Base-by-base conservation (phyloP, 106 monocot species). In the Allium sativum region DNA sequence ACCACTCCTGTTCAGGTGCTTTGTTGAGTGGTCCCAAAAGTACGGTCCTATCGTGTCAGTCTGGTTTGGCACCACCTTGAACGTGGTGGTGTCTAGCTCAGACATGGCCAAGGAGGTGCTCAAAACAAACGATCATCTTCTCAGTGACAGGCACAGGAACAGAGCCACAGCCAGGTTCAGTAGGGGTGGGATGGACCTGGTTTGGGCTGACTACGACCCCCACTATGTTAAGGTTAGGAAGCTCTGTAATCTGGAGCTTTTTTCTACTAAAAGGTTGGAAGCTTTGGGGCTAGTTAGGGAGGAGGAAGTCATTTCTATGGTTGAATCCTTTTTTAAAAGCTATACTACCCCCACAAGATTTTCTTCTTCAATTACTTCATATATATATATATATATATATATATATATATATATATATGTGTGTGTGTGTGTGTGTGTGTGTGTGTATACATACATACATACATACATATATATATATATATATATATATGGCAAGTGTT, bases 271-370 rank as follows among this genome's bases (percentile, higher is more conserved):
- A 53, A 58, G 93, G 11, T 78, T 94, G 14, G 86, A 94, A 79
- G 76, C 74, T 10, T 72, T 94, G 62, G 61, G 93, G n/a, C 83
- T 89, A 31, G 79, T 89, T 59, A 44, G 93, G 31, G 93, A 94
- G 61, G 93, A 89, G 17, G 93, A 89, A 76, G 89, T 94, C 73
- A 89, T 86, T 41, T 86, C 93, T 66, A 94, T 94, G 93, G 89
- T 94, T 13, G 78, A 89, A 55, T 80, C 89, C 17, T 58, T 89
- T 66, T 81, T 73, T 70, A 43, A 61, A 12, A 65, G 79, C 31
- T 76, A 65, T 66, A 73, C 74, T 12, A 48, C 31, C 2, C n/a
- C 31, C 31, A 31, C 4, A 31, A 31, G 31, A n/a, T n/a, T n/a
- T n/a, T n/a, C n/a, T n/a, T n/a, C n/a, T n/a, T n/a, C n/a, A n/a